Evolutionary conservation across 371 early-diverging fungal genomes (phyloP), one percentile per base, ranked within the genome.

Genomic region (Actinomortierella ambigua): DNA sequence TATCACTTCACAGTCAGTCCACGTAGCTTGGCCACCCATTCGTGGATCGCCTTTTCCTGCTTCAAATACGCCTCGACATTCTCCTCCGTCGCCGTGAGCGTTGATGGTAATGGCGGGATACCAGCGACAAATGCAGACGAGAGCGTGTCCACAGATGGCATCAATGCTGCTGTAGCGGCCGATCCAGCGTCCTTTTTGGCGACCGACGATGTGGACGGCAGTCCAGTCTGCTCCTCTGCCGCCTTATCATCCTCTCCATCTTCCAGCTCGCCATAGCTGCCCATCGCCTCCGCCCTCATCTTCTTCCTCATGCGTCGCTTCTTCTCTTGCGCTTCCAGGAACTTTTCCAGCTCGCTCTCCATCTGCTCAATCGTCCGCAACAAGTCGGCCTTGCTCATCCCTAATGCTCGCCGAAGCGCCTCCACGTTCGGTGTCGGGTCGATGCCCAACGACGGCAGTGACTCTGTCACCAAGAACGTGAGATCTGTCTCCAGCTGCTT

Each of bases 401-500:
- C 48, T 39, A 71, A 28, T 2, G 71, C 71, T 55, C 59, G 57
- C 59, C 65, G 51, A 43, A 71, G 29, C 6, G 63, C 55, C 9
- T 59, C 66, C 39, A 71, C 55, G 23, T 59, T 65, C 0, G 71
- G 63, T 2, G 71, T 71, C 1, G 71, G 63, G n/a, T 71, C 71
- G 56, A 71, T 65, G 0, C 59, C 65, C 27, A 71, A 39, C 4
- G 66, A 54, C 0, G 48, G 51, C 42, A 71, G 26, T 28, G 56
- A 61, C 2, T 53, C 59, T 0, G 55, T 65, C 18, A 71, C 59
- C 59, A 71, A 59, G 52, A 65, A 65, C 1, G 50, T 55, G 13
- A 71, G 53, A 63, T 71, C 71, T 65, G 58, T 46, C 46, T 65
- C 65, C 26, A 71, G 40, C 20, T 71, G 71, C 49, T 71, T 65